phyloP scores from a whole-genome alignment of 192 early-diverging fungal genomes.

The Backusella tarrabulga region DNA sequence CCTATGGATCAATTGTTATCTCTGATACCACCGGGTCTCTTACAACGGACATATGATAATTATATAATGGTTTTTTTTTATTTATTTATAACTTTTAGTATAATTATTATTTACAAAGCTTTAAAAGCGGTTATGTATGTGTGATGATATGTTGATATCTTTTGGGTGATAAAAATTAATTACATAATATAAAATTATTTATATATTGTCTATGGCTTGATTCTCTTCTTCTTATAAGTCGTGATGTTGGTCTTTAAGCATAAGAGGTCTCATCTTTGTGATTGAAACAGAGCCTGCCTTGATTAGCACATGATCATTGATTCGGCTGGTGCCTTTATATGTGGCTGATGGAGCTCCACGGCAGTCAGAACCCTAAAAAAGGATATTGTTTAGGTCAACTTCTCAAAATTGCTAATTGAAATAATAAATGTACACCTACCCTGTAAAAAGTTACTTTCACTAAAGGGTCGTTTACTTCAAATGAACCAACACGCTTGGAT shows the following conservation, averaged over 20 bases:
- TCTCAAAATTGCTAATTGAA: not conserved
- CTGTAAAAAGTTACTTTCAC: conserved; percentile 19
- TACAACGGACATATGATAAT: not conserved
- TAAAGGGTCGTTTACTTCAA: conserved; percentile 9
- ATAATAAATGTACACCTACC: not conserved
- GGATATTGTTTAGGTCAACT: not conserved
- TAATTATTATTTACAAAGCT: not conserved
- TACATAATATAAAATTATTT: not conserved
- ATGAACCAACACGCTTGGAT: conserved; percentile 9
- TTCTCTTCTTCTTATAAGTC: not conserved
- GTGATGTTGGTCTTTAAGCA: not conserved
- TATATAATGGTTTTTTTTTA: not conserved
- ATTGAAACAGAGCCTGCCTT: conserved; percentile 11
- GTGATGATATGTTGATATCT: not conserved
- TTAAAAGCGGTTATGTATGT: not conserved
- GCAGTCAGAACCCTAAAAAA: conserved; percentile 14
- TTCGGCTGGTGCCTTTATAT: not conserved
- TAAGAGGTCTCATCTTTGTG: conserved; percentile 2
- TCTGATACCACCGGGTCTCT: not conserved
- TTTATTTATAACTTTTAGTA: not conserved
- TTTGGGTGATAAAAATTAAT: not conserved
- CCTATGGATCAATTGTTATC: not conserved
- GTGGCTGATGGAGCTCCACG: conserved; percentile 13
- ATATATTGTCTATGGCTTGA: not conserved
- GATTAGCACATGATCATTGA: conserved; percentile 1